Percentiles rank a stretch among this genome's conserved stretches.
phyloP scores from a whole-genome alignment of 306 rosid genomes.

The Citrullus mucosospermus region DNA sequence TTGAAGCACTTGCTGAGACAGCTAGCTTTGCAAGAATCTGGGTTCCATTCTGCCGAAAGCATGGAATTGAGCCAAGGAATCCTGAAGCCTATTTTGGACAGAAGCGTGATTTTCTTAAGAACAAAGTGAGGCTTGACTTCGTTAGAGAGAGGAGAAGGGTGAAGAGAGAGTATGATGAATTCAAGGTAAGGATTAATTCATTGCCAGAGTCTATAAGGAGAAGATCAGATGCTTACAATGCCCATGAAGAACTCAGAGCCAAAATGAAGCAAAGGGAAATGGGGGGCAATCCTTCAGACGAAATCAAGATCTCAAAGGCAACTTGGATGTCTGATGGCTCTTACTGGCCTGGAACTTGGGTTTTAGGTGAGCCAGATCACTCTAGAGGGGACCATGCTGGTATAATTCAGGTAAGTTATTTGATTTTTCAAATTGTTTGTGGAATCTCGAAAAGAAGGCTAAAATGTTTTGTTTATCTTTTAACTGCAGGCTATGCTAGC shows the following conservation, averaged over 20 bases:
- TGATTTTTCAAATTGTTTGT: background rate
- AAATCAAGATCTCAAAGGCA: constrained; percentile 49
- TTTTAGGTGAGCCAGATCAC: constrained; percentile 57
- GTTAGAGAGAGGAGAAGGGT: constrained; percentile 76
- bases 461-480: background rate
- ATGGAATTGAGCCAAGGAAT: constrained; percentile 58
- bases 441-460: background rate
- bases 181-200: constrained; percentile 72
- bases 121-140: constrained; percentile 74
- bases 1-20: constrained; percentile 80
- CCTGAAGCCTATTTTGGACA: constrained; percentile 78
- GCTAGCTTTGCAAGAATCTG: constrained; percentile 69
- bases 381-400: constrained; percentile 86
- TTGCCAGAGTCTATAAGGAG: constrained; percentile 71
- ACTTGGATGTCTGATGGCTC: constrained; percentile 93
- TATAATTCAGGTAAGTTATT: constrained; percentile 51
- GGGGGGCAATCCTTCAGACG: constrained; percentile 33
- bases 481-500: constrained; percentile 67
- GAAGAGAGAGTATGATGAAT: constrained; percentile 80
- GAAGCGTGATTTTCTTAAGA: constrained; percentile 71
- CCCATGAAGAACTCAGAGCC: constrained; percentile 66
- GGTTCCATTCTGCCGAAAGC: constrained; percentile 82
- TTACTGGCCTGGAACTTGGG: constrained; percentile 93
- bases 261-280: constrained; percentile 73
- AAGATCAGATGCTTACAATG: constrained; percentile 78